Evolutionary conservation across 768 basidiomycete genomes (phyloP).

Genomic region (Termitomyces eurrhizus): DNA sequence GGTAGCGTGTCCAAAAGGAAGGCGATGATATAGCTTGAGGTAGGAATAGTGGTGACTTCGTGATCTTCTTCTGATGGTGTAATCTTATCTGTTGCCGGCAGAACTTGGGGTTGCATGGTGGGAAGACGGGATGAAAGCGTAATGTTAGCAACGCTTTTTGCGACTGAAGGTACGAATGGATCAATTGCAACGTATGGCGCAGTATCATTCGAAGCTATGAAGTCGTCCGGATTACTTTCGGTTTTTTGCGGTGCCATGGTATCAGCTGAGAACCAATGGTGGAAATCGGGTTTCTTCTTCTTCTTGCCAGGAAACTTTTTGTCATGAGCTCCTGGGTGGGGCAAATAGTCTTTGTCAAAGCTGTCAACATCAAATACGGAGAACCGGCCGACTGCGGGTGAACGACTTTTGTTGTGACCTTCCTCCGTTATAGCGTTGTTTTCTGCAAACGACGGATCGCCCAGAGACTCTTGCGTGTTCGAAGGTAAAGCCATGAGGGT

Average conservation of each 20-base stretch:
- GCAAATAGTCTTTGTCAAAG: not conserved
- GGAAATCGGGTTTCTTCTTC: not conserved
- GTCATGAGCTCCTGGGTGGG: not conserved
- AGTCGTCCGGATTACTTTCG: not conserved
- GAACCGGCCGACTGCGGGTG: not conserved
- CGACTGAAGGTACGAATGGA: not conserved
- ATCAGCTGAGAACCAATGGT: not conserved
- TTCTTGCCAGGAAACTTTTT: not conserved
- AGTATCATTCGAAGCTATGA: too few relatives aligned
- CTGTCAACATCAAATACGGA: not conserved
- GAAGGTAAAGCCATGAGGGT: not conserved
- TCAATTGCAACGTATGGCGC: not conserved
- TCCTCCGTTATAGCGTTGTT: not conserved
- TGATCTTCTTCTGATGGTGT: not conserved
- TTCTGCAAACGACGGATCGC: not conserved
- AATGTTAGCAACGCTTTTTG: not conserved
- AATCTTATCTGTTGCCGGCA: not conserved
- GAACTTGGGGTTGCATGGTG: not conserved
- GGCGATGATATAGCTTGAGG: not conserved
- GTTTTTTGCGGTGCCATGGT: too few relatives aligned
- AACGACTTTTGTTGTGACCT: not conserved
- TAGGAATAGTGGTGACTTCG: not conserved
- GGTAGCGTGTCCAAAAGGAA: slow-evolving; percentile 23
- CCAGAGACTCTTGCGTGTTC: not conserved
- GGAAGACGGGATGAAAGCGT: not conserved